Evolutionary conservation across 2,329 filamentous ascomycete species (phyloP).

Genomic region (Anisogramma anomala): DNA sequence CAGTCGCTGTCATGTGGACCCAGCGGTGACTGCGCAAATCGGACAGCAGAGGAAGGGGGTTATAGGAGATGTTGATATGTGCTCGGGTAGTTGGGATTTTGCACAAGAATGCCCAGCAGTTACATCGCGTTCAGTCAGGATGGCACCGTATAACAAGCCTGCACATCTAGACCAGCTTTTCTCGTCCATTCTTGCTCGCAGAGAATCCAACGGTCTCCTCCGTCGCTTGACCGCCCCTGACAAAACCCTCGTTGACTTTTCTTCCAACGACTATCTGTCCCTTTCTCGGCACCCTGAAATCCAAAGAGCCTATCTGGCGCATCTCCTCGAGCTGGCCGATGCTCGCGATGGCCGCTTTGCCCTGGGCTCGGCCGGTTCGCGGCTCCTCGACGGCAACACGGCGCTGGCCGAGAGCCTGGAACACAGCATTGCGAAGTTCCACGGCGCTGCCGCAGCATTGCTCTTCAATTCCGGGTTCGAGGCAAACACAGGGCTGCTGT

Average conservation of each 20-base stretch:
- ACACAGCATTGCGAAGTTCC: conserved; percentile 33
- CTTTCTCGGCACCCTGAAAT: conserved; percentile 42
- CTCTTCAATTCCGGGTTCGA: conserved; percentile 53
- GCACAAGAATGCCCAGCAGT: no score
- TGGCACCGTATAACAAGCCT: not conserved
- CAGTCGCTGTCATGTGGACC: no score
- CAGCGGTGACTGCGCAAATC: no score
- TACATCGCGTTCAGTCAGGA: no score
- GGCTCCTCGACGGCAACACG: conserved; percentile 41
- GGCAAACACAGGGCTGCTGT: conserved; percentile 53
- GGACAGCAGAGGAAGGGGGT: no score
- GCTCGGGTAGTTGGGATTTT: no score
- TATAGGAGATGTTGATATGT: no score
- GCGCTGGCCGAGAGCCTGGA: conserved; percentile 34
- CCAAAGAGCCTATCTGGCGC: conserved; percentile 48
- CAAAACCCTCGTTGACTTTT: conserved; percentile 44
- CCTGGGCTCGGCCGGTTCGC: conserved; percentile 41
- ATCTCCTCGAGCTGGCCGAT: conserved; percentile 18
- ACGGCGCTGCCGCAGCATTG: conserved; percentile 33
- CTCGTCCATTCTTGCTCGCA: not conserved
- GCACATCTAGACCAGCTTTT: not conserved
- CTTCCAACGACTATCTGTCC: conserved; percentile 71
- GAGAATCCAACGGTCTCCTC: conserved; percentile 17
- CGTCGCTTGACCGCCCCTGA: conserved; percentile 43
- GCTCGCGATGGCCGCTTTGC: conserved; percentile 5